Evolutionary conservation across 768 basidiomycete genomes (phyloP).

Genomic region (Chalciporus sphaerocephalus): DNA sequence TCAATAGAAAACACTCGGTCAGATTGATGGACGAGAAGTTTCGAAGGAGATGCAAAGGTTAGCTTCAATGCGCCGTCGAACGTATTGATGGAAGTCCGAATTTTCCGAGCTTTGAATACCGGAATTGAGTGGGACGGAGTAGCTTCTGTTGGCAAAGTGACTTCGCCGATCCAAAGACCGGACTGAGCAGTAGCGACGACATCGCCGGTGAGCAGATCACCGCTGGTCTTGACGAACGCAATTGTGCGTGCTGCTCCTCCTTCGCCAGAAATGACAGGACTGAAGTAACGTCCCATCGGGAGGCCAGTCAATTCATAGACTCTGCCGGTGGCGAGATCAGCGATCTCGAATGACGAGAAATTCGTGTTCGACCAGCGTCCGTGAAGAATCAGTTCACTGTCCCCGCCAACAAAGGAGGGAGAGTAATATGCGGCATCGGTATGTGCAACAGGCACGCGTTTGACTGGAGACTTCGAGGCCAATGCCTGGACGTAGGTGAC

Average conservation of each 20-base stretch:
- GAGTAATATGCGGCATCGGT: constrained; percentile 56
- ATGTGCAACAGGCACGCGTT: constrained; percentile 46
- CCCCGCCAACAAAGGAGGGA: constrained; percentile 49
- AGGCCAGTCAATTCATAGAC: constrained; percentile 51
- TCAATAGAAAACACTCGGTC: constrained; percentile 47
- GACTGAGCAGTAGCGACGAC: constrained; percentile 59
- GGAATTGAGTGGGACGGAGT: constrained; percentile 28
- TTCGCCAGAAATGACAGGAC: constrained; percentile 47
- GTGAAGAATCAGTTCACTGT: constrained; percentile 50
- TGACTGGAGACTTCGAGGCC: constrained; percentile 28
- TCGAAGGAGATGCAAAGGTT: constrained; percentile 52
- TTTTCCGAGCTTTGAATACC: constrained; percentile 45
- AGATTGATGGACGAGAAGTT: constrained; percentile 59
- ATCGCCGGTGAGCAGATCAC: constrained; percentile 56
- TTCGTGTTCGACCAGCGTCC: constrained; percentile 62
- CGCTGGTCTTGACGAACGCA: constrained; percentile 62
- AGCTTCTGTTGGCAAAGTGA: constrained; percentile 43
- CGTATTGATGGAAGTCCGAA: constrained; percentile 48
- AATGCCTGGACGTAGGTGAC: constrained; percentile 26
- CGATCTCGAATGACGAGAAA: constrained; percentile 64
- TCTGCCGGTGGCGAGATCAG: constrained; percentile 42
- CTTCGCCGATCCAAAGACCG: constrained; percentile 62
- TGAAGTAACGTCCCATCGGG: constrained; percentile 63
- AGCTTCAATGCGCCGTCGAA: constrained; percentile 43
- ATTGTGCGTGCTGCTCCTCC: constrained; percentile 43